A percentile compares a stretch with the other conserved stretches of the same genome.
phyloP scores from a whole-genome alignment of 192 early-diverging fungal genomes.

The Physocladia obscura region DNA sequence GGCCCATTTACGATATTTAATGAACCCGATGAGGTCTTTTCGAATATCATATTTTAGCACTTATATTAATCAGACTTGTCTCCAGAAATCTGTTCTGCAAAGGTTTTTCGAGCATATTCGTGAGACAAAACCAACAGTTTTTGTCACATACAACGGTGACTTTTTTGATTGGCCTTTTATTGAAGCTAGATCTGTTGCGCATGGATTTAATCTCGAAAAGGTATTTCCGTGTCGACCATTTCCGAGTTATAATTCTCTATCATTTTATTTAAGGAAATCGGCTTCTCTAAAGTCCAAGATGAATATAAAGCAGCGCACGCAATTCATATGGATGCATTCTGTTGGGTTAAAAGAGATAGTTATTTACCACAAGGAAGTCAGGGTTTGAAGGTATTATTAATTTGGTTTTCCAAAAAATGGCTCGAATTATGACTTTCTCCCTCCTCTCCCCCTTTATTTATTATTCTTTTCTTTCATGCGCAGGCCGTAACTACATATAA shows the following conservation, averaged over 20 bases:
- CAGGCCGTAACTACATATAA: slow-evolving; percentile 92
- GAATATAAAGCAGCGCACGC: slow-evolving; percentile 87
- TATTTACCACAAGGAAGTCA: slow-evolving; percentile 97
- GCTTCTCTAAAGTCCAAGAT: slow-evolving; percentile 77
- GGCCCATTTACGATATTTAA: slow-evolving; percentile 98
- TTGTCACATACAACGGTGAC: slow-evolving; percentile 99
- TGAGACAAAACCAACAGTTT: slow-evolving; percentile 76
- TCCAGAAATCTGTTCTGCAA: slow-evolving; percentile 62
- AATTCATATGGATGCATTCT: slow-evolving; percentile 93
- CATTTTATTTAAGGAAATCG: slow-evolving; percentile 70
- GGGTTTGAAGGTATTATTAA: slow-evolving; percentile 70
- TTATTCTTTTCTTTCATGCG: slow-evolving; percentile 12
- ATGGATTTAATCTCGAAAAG: slow-evolving; percentile 84
- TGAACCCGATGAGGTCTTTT: slow-evolving; percentile 77
- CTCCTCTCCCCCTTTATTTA: background rate
- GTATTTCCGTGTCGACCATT: slow-evolving; percentile 33
- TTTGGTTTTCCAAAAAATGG: background rate
- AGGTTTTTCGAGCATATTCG: slow-evolving; percentile 93
- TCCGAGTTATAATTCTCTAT: no score
- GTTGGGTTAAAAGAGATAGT: slow-evolving; percentile 98
- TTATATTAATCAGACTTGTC: background rate
- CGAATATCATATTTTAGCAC: background rate
- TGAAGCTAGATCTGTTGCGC: slow-evolving; percentile 73
- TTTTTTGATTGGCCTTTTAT: slow-evolving; percentile 99
- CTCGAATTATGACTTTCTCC: background rate